Evolutionary conservation across 1,284 basidiomycete species (phyloP).

Genomic region (Leccinum solheimii): DNA sequence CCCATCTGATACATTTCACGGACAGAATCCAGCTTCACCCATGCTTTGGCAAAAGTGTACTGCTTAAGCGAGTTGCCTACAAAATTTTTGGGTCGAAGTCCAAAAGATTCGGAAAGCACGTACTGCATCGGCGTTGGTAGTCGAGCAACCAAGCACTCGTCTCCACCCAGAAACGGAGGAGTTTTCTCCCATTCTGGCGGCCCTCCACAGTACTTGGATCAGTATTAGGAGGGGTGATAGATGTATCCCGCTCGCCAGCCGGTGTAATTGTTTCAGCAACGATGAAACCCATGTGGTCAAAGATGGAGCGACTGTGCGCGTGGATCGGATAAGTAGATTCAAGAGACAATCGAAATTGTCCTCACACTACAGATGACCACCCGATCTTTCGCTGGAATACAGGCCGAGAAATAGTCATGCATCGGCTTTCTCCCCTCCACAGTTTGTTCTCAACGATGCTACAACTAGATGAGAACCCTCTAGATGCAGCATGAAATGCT

Average conservation of each 20-base stretch:
- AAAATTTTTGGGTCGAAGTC: constrained; percentile 9
- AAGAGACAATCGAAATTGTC: constrained; percentile 14
- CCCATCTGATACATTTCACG: constrained; percentile 69
- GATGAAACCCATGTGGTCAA: constrained; percentile 59
- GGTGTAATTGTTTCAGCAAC: constrained; percentile 36
- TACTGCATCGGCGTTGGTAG: constrained; percentile 53
- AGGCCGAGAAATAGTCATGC: constrained; percentile 52
- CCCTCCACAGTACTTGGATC: constrained; percentile 48
- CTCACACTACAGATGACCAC: constrained; percentile 63
- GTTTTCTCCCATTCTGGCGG: constrained; percentile 52
- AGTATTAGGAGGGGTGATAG: constrained; percentile 56
- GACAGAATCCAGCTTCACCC: constrained; percentile 57
- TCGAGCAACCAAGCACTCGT: constrained; percentile 63
- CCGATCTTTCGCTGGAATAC: constrained; percentile 66
- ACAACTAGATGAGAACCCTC: constrained; percentile 14
- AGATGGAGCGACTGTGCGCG: constrained; percentile 47
- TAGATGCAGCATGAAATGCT: constrained; percentile 2
- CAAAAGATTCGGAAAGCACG: constrained; percentile 14
- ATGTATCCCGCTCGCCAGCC: constrained; percentile 35
- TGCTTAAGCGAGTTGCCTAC: constrained; percentile 44
- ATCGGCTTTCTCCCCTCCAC: constrained; percentile 66
- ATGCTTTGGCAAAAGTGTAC: constrained; percentile 37
- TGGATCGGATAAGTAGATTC: constrained; percentile 15
- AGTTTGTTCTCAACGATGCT: constrained; percentile 73
- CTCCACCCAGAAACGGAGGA: constrained; percentile 78